phyloP scores from a whole-genome alignment of 2,329 filamentous ascomycete genomes.

The Mariannaea sp. region DNA sequence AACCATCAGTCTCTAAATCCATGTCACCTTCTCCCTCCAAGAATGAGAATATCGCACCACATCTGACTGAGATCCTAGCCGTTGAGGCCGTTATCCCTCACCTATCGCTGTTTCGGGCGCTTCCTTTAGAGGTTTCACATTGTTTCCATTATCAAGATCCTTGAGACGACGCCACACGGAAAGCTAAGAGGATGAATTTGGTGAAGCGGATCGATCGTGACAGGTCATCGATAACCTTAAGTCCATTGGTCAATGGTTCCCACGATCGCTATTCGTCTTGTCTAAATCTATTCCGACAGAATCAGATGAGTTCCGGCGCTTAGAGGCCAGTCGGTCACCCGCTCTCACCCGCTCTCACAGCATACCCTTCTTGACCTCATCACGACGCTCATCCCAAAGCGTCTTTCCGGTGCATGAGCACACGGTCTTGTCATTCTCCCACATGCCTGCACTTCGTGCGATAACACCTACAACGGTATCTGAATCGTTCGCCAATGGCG shows the following conservation, averaged over 20 bases:
- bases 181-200: slow-evolving; percentile 7
- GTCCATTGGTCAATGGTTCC: slow-evolving; percentile 17
- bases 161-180: slow-evolving; percentile 6
- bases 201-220: slow-evolving; percentile 22
- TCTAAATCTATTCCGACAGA: slow-evolving; percentile 6
- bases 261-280: slow-evolving; percentile 11
- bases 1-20: slow-evolving; percentile 28
- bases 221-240: slow-evolving; percentile 21
- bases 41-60: slow-evolving; percentile 32
- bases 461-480: slow-evolving; percentile 92
- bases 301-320: slow-evolving; percentile 16
- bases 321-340: slow-evolving; percentile 1
- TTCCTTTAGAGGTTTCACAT: slow-evolving; percentile 29
- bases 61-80: slow-evolving; percentile 21
- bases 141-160: neutral
- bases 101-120: slow-evolving; percentile 16
- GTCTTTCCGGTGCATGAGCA: slow-evolving; percentile 98
- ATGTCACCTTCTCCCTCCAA: slow-evolving; percentile 25
- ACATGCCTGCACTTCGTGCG: slow-evolving; percentile 93
- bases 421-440: slow-evolving; percentile 98
- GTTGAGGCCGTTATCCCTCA: slow-evolving; percentile 23
- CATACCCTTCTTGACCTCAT: slow-evolving; percentile 91
- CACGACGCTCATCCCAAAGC: slow-evolving; percentile 93
- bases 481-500: slow-evolving; percentile 72
- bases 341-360: too few relatives aligned